Percentiles rank a stretch among this genome's conserved stretches.
phyloP scores from a whole-genome alignment of 163 green algal species.

The Scenedesmus sp. region DNA sequence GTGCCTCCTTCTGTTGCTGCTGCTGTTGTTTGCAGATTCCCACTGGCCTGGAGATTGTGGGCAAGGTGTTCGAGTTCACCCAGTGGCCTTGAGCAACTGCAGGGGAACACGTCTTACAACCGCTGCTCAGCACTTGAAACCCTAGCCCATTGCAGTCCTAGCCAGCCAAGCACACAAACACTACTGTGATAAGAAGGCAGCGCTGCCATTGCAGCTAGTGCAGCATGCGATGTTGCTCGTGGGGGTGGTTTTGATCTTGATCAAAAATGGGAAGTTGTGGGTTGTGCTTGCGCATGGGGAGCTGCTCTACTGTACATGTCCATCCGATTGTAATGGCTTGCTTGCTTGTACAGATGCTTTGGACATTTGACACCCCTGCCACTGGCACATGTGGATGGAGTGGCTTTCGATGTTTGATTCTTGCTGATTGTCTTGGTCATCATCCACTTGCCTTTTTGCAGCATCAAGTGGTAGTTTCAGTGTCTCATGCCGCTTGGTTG shows the following conservation, averaged over 20 bases:
- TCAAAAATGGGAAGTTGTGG: not conserved
- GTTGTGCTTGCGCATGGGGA: not conserved
- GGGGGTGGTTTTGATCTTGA: not conserved
- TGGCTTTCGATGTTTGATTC: not conserved
- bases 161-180: not conserved
- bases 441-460: not conserved
- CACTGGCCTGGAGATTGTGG: constrained; percentile 97
- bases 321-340: not conserved
- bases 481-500: too few species aligned
- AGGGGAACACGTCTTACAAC: not conserved
- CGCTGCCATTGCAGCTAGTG: constrained; percentile 1
- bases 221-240: not conserved
- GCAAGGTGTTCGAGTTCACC: constrained; percentile 92
- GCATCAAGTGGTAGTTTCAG: too few species aligned
- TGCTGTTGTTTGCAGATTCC: constrained; percentile 77
- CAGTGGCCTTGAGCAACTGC: constrained; percentile 35
- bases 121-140: not conserved
- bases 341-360: not conserved
- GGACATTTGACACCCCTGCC: not conserved
- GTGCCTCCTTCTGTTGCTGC: not conserved
- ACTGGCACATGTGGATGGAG: not conserved
- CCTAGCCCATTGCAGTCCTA: not conserved
- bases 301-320: not conserved
- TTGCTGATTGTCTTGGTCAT: not conserved
- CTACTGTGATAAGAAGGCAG: not conserved